A percentile compares a stretch with the other conserved stretches of the same genome.
Conservation (phyloP, 1,139 yeast species). For the Diutina neorugosa region DNA sequence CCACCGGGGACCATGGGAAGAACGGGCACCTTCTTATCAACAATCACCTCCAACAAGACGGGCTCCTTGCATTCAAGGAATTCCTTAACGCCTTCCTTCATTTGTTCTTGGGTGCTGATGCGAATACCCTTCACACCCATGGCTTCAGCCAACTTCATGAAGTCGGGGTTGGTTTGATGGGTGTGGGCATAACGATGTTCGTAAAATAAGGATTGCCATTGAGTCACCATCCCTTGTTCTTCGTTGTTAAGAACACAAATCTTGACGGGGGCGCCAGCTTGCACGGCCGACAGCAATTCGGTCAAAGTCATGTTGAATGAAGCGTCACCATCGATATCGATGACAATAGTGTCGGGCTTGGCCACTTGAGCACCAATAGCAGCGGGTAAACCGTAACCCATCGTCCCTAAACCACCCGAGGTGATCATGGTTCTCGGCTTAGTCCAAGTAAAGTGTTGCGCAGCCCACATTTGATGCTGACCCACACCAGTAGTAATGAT, state of each 20-base stretch:
- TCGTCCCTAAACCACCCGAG: slow-evolving; percentile 97
- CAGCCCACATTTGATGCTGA: slow-evolving; percentile 99
- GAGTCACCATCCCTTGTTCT: slow-evolving; percentile 99
- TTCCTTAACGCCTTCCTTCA: slow-evolving; percentile 39
- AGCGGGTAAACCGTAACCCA: slow-evolving; percentile 94
- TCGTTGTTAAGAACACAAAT: slow-evolving; percentile 84
- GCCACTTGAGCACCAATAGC: slow-evolving; percentile 98
- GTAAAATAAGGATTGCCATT: slow-evolving; percentile 96
- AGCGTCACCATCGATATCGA: slow-evolving; percentile 97
- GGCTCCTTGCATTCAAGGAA: slow-evolving; percentile 67
- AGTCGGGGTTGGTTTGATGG: slow-evolving; percentile 89
- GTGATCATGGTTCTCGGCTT: slow-evolving; percentile 88
- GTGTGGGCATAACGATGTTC: slow-evolving; percentile 96
- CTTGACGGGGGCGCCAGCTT: slow-evolving; percentile 85
- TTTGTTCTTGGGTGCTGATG: slow-evolving; percentile 55
- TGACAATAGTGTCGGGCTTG: slow-evolving; percentile 85
- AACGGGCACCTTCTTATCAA: slow-evolving; percentile 94
- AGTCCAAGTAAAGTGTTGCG: slow-evolving; percentile 85
- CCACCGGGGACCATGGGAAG: slow-evolving; percentile 98
- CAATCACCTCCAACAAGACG: slow-evolving; percentile 77
- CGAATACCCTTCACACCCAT: slow-evolving; percentile 85
- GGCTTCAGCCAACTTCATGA: slow-evolving; percentile 84
- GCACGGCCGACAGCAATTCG: slow-evolving; percentile 89
- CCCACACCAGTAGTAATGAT: slow-evolving; percentile 97
- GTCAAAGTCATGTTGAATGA: slow-evolving; percentile 94